Base-by-base conservation (phyloP, 202 grass and related monocot genomes). In the Schoenoplectus triqueter region DNA sequence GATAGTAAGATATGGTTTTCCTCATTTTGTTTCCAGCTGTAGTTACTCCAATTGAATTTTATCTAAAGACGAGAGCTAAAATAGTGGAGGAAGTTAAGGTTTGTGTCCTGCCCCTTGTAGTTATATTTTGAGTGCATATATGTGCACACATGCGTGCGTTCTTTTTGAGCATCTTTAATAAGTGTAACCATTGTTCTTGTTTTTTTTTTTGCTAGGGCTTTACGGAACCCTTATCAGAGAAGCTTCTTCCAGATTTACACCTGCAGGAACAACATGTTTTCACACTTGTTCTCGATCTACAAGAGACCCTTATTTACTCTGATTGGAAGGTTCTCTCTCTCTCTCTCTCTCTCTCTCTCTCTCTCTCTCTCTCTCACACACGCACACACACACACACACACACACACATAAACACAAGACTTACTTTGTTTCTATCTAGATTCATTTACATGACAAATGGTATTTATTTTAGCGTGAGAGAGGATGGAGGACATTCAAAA, bases 401-500 rank as follows among this genome's bases (percentile, higher is more conserved):
- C 31, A 31, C 31, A 31, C 31, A 31, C 1, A 31, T 31, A 31
- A 31, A 31, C 31, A 31, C 31, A 31, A 31, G 31, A 31, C 31
- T 31, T 31, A 39, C 2, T 85, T 69, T 74, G 15, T 86, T 81
- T 64, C 0, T 48, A 60, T n/a, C 5, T 48, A 62, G 18, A 10
- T 7, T 8, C 20, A n/a, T 42, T 76, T 86, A 51, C 20, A 84
- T 85, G 64, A 67, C 41, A 6, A 62, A 59, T 82, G 42, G 5
- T 65, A 19, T 44, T 59, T 80, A 85, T 86, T 83, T 67, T 82
- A 98, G 96, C 92, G 93, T 82, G 96, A 98, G 45, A 95, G 93
- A 92, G 96, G 96, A 67, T 98, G 96, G 96, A 95, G 90, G 65
- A 98, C 96, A 60, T 95, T 98, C 85, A 98, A 98, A 91, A 95